phyloP scores from a whole-genome alignment of 2,329 filamentous ascomycete species.

The Chrysosporium queenslandicum region DNA sequence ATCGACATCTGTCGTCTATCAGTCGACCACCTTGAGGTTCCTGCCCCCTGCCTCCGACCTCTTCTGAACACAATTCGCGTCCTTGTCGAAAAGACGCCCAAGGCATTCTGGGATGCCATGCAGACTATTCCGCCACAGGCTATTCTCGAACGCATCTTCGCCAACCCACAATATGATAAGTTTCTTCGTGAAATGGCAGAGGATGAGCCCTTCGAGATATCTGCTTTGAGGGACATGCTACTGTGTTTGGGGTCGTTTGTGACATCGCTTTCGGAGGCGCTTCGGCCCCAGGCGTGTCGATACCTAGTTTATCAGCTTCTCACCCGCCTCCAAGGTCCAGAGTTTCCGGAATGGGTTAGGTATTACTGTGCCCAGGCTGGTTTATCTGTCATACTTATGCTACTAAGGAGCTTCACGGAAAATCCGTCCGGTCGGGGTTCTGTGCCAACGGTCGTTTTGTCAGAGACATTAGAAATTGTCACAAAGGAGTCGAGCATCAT shows the following conservation, averaged over 20 bases:
- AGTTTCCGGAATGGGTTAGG: slow-evolving; percentile 34
- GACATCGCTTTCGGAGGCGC: slow-evolving; percentile 62
- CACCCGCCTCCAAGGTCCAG: slow-evolving; percentile 41
- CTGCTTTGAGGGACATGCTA: slow-evolving; percentile 54
- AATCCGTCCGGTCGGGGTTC: slow-evolving; percentile 37
- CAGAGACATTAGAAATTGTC: slow-evolving; percentile 40
- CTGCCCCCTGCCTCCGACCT: slow-evolving; percentile 53
- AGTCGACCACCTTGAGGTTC: slow-evolving; percentile 56
- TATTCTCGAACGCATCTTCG: slow-evolving; percentile 75
- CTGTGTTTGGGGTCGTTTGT: slow-evolving; percentile 73
- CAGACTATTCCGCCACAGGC: slow-evolving; percentile 67
- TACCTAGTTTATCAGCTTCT: slow-evolving; percentile 69
- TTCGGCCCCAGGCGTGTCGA: slow-evolving; percentile 69
- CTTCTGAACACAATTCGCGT: slow-evolving; percentile 60
- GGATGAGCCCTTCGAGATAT: slow-evolving; percentile 44
- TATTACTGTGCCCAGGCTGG: slow-evolving; percentile 40
- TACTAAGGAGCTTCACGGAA: slow-evolving; percentile 40
- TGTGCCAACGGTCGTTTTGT: slow-evolving; percentile 40
- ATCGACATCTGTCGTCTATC: slow-evolving; percentile 53
- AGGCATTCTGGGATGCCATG: slow-evolving; percentile 81
- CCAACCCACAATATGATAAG: slow-evolving; percentile 56
- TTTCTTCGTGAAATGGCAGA: slow-evolving; percentile 43
- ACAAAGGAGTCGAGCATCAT: slow-evolving; percentile 45
- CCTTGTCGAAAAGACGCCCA: slow-evolving; percentile 64
- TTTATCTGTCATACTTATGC: slow-evolving; percentile 37